Evolutionary conservation across 78 protist genomes (phyloP), one percentile per base, ranked within the genome.

Genomic region (Diacronema lutheri): DNA sequence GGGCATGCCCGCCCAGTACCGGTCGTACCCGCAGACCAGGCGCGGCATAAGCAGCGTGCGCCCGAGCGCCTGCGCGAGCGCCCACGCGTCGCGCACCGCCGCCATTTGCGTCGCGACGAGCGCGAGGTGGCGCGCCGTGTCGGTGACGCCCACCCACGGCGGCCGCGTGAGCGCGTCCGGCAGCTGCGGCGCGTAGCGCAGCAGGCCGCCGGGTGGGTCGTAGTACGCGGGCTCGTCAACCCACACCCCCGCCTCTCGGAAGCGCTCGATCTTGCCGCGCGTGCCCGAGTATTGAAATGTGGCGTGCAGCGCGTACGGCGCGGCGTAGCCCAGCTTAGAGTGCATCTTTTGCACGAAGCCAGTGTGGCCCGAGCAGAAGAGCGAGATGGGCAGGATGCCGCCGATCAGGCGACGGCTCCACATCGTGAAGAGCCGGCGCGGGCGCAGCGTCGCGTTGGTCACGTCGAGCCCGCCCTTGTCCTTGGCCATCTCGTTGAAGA

Each of bases 201-300:
- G 23, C 23, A 19, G 3, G 60, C 60, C 60, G 13, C 23, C 60
- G 60, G 21, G 37, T 4, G 76, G 76, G 31, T 69, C 50, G 46
- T 69, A 69, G 55, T 69, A 69, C 11, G 9, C 26, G n/a, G 76
- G 25, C 26, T 0, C 19, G 76, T 69, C 76, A 13, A 20, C 19
- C 76, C 76, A 69, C 31, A 69, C 46, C 76, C 16, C 38, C 33
- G 55, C 76, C 76, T 69, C 76, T n/a, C 76, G 9, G 40, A 69
- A 21, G 40, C 76, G 46, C 13, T 69, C 55, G 29, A 23, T 44
- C 50, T 69, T 69, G 41, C 76, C 76, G 5, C 40, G 37, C 26
- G 76, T 46, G 55, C 37, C 76, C 9, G 55, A 33, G n/a, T 69
- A 69, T n/a, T 69, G 76, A 10, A 38, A 69, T n/a, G 76, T 69